Evolutionary conservation across 306 rosid genomes (phyloP).

Genomic region (Dalbergia cochinchinensis): DNA sequence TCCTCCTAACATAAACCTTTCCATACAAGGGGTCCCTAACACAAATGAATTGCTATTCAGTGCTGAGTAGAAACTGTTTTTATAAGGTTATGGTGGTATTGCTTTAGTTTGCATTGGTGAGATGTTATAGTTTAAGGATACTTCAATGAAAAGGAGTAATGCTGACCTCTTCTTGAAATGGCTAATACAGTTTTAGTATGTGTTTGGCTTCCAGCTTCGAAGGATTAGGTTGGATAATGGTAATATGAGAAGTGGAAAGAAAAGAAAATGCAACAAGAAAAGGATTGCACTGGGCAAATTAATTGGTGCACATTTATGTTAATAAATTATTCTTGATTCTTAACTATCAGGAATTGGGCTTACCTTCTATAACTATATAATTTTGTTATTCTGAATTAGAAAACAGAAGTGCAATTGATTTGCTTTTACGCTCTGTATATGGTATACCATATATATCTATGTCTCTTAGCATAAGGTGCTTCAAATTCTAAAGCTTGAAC

Average conservation of each 20-base stretch:
- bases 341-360: conserved; percentile 3
- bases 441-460: no score
- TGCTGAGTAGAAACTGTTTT: neutral
- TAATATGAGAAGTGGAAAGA: neutral
- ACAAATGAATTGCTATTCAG: neutral
- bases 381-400: neutral
- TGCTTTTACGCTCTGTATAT: neutral
- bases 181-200: neutral
- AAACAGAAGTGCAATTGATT: neutral
- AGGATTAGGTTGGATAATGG: neutral
- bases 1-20: no score
- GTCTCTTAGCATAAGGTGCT: no score
- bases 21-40: neutral
- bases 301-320: neutral
- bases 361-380: neutral
- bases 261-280: neutral
- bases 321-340: neutral
- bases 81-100: neutral
- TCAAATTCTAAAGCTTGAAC: neutral
- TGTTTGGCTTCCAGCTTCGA: neutral
- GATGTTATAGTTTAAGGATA: conserved; percentile 2
- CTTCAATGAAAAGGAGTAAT: neutral
- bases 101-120: neutral
- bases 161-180: neutral
- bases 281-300: neutral